Evolutionary conservation across 164 flowering plant genomes (phyloP).

Genomic region (Chimonanthus salicifolius): DNA sequence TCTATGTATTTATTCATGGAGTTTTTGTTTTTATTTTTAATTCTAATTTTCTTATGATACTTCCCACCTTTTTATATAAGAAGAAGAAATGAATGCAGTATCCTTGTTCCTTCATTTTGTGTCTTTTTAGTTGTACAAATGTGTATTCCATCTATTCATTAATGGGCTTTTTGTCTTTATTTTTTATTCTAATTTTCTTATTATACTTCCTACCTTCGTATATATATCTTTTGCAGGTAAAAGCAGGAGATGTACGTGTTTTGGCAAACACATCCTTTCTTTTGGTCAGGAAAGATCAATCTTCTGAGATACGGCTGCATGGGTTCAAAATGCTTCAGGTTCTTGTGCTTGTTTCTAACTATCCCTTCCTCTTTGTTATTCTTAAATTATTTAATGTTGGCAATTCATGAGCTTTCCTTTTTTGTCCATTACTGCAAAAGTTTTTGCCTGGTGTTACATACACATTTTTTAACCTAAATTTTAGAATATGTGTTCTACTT

Average conservation of each 20-base stretch:
- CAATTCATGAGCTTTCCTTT: not conserved
- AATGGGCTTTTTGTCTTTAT: not conserved
- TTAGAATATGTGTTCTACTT: too few relatives aligned
- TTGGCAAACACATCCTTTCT: conserved; percentile 67
- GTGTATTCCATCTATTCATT: too few relatives aligned
- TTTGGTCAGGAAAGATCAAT: conserved; percentile 77
- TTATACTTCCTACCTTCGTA: not conserved
- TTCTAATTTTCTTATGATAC: too few relatives aligned
- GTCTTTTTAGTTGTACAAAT: too few relatives aligned
- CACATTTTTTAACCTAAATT: too few relatives aligned
- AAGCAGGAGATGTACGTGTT: conserved; percentile 73
- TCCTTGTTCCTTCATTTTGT: too few relatives aligned
- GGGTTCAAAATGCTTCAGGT: conserved; percentile 97
- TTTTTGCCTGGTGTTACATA: not conserved
- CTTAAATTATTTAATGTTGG: not conserved
- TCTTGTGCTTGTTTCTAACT: not conserved
- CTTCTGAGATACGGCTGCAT: conserved; percentile 86
- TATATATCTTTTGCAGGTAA: conserved; percentile 45
- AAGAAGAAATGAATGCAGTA: too few relatives aligned
- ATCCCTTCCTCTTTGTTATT: too few relatives aligned
- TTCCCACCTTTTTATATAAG: too few relatives aligned
- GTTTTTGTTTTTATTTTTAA: too few relatives aligned
- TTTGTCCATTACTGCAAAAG: not conserved
- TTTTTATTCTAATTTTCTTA: not conserved
- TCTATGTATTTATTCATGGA: too few relatives aligned